These are phyloP conservation scores for Boletus subluridellus DNA, from an alignment of 1,284 basidiomycete species.

Conservation along the genomic window DNA sequence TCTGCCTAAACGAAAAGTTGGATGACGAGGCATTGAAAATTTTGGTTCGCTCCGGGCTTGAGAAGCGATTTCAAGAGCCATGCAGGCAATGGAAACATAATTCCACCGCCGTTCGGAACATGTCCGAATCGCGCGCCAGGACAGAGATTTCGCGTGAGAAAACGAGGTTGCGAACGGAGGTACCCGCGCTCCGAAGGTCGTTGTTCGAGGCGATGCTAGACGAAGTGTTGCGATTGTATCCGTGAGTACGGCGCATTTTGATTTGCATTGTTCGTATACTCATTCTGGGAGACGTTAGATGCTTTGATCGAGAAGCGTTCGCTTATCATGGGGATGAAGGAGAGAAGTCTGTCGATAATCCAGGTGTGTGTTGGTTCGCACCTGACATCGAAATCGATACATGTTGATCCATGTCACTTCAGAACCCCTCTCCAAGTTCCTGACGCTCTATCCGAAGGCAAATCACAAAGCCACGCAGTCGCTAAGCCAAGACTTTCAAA, in stretches of 20 bases:
- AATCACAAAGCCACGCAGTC: slow-evolving; percentile 6
- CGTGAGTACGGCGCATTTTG: slow-evolving; percentile 21
- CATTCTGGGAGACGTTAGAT: slow-evolving; percentile 6
- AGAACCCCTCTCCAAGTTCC: slow-evolving; percentile 18
- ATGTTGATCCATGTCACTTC: background rate
- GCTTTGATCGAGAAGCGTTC: slow-evolving; percentile 17
- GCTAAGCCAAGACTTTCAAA: background rate
- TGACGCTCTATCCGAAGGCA: slow-evolving; percentile 21
- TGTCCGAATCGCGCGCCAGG: background rate
- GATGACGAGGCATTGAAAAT: slow-evolving; percentile 29
- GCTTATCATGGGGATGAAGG: background rate
- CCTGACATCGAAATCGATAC: background rate
- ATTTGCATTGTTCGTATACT: background rate
- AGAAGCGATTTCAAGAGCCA: slow-evolving; percentile 21
- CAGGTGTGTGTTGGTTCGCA: slow-evolving; percentile 9
- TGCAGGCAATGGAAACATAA: slow-evolving; percentile 27
- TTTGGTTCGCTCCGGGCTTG: slow-evolving; percentile 33
- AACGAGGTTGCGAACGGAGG: slow-evolving; percentile 7
- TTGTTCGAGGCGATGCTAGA: slow-evolving; percentile 28
- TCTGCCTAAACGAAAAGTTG: slow-evolving; percentile 30
- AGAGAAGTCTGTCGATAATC: background rate
- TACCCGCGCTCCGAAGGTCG: slow-evolving; percentile 6
- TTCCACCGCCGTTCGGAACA: background rate
- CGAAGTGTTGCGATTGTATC: slow-evolving; percentile 19
- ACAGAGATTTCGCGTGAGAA: background rate